Evolutionary conservation across 2,329 filamentous ascomycete species (phyloP).

Genomic region (Didymella segeticola): DNA sequence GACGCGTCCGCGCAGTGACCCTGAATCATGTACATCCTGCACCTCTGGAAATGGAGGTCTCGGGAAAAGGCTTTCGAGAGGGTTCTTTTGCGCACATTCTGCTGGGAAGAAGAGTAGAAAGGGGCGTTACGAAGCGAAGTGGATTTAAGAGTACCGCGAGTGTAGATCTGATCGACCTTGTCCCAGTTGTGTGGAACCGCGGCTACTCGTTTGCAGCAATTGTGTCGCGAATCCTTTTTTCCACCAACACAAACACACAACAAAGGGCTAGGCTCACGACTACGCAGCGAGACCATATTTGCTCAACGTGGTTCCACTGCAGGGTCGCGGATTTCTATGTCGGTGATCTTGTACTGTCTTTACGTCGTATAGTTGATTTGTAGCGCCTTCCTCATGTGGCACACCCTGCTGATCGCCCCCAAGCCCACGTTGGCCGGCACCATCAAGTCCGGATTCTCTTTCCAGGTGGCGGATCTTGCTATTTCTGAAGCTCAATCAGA

Average conservation of each 20-base stretch:
- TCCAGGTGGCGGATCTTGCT: background rate
- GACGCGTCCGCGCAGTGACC: background rate
- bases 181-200: slow-evolving; percentile 13
- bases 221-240: slow-evolving; percentile 4
- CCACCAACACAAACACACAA: background rate
- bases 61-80: background rate
- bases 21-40: slow-evolving; percentile 2
- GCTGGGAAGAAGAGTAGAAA: background rate
- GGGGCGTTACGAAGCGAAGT: slow-evolving; percentile 16
- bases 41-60: background rate
- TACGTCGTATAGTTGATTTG: background rate
- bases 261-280: background rate
- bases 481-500: background rate
- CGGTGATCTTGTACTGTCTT: background rate
- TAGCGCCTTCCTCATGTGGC: background rate
- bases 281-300: background rate
- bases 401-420: background rate
- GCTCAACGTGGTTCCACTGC: background rate
- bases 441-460: no score
- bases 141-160: slow-evolving; percentile 24
- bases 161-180: slow-evolving; percentile 16
- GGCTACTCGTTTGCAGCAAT: slow-evolving; percentile 5
- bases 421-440: background rate
- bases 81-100: background rate
- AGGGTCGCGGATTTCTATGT: background rate